phyloP scores from a whole-genome alignment of 768 basidiomycete genomes.

The Auriscalpium orientale region DNA sequence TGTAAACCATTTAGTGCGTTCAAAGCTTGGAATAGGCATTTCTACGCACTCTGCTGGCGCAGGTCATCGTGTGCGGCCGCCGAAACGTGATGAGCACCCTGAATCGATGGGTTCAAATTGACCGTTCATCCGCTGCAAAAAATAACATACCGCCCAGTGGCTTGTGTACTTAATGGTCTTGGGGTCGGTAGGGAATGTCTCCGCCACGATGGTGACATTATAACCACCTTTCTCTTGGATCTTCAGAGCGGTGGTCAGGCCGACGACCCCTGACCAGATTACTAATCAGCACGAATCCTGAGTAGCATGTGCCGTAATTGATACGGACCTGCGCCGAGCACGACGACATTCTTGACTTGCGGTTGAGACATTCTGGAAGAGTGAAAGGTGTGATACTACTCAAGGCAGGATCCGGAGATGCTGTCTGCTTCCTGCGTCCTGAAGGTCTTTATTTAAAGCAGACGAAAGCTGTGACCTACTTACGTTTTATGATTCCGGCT shows the following conservation, averaged over 20 bases:
- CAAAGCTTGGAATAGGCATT: background rate
- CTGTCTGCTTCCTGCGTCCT: no score
- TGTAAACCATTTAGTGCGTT: slow-evolving; percentile 18
- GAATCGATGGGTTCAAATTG: background rate
- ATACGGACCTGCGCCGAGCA: slow-evolving; percentile 33
- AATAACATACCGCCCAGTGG: slow-evolving; percentile 64
- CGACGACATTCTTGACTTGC: slow-evolving; percentile 20
- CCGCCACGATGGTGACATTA: slow-evolving; percentile 62
- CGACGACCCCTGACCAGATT: slow-evolving; percentile 54
- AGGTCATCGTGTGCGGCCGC: slow-evolving; percentile 42
- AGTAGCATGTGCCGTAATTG: slow-evolving; percentile 6
- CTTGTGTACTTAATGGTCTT: slow-evolving; percentile 73
- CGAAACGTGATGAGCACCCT: slow-evolving; percentile 79
- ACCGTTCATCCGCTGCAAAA: background rate
- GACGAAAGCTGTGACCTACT: no score
- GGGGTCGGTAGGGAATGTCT: slow-evolving; percentile 63
- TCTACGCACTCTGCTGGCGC: slow-evolving; percentile 37
- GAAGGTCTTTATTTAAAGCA: no score
- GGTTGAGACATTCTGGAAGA: background rate
- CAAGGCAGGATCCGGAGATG: no score
- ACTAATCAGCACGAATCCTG: background rate
- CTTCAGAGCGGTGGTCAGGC: slow-evolving; percentile 66
- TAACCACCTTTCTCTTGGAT: slow-evolving; percentile 58
- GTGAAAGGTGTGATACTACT: no score
- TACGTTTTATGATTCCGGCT: no score